Evolutionary conservation across 1,139 yeast genomes (phyloP).

Genomic region (Geotrichum macrosporum): DNA sequence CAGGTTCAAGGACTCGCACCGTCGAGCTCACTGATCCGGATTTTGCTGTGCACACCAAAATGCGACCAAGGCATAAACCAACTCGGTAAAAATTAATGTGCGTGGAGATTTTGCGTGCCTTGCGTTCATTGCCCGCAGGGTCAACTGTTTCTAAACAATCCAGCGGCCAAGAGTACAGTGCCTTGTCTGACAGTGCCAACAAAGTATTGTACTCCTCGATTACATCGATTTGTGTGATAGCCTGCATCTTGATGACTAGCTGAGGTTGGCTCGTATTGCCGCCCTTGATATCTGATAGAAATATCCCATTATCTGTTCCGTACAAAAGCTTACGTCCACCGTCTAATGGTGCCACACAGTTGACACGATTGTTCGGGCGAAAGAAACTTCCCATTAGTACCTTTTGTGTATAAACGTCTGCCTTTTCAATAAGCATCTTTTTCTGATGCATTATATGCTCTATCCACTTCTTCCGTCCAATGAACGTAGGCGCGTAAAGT

Average conservation of each 20-base stretch:
- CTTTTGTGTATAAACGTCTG: constrained; percentile 75
- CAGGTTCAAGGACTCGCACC: constrained; percentile 76
- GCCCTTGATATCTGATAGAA: constrained; percentile 53
- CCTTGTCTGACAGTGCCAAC: constrained; percentile 76
- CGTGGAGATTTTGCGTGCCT: constrained; percentile 72
- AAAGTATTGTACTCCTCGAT: constrained; percentile 86
- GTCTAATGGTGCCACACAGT: constrained; percentile 91
- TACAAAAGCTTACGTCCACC: constrained; percentile 88
- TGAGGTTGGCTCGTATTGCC: constrained; percentile 65
- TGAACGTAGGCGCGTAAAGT: constrained; percentile 57
- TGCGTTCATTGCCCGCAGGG: constrained; percentile 61
- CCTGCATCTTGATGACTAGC: constrained; percentile 60
- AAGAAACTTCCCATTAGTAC: constrained; percentile 65
- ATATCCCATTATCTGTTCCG: constrained; percentile 90
- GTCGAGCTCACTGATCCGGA: constrained; percentile 66
- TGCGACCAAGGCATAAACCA: constrained; percentile 86
- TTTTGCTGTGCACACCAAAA: constrained; percentile 85
- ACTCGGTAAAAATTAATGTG: constrained; percentile 88
- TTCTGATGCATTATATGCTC: constrained; percentile 80
- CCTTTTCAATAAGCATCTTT: constrained; percentile 58
- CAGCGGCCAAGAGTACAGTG: constrained; percentile 76
- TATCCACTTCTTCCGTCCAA: constrained; percentile 73
- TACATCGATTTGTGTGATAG: constrained; percentile 84
- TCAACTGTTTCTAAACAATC: constrained; percentile 60
- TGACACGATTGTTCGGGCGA: constrained; percentile 61